phyloP scores from a whole-genome alignment of 768 basidiomycete genomes.

The Pulveroboletus sp. region DNA sequence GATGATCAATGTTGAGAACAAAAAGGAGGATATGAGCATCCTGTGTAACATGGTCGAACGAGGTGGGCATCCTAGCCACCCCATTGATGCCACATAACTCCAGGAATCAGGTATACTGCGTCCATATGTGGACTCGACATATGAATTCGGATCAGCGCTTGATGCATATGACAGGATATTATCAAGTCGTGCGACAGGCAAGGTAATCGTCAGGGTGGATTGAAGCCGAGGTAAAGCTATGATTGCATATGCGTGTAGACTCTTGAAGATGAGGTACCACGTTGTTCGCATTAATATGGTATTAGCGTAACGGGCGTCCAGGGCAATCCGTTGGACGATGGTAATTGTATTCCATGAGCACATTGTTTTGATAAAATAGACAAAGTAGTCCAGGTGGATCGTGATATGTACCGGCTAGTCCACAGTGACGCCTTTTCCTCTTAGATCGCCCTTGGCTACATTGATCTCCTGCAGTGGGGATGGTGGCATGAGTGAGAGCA shows the following conservation, averaged over 20 bases:
- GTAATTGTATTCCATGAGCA: no score
- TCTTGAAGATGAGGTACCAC: no score
- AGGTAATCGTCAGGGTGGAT: conserved; percentile 58
- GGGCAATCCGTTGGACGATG: no score
- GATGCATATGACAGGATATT: conserved; percentile 63
- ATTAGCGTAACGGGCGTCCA: no score
- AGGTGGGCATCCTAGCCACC: conserved; percentile 31
- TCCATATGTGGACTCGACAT: conserved; percentile 58
- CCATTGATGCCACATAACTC: background rate
- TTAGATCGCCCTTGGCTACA: conserved; percentile 54
- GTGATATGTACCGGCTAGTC: conserved; percentile 39
- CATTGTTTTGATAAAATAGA: no score
- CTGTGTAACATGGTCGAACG: conserved; percentile 39
- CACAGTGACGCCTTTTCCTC: conserved; percentile 58
- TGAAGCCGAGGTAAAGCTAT: background rate
- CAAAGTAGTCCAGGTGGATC: no score
- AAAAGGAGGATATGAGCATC: conserved; percentile 33
- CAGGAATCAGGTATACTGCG: conserved; percentile 43
- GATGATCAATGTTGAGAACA: conserved; percentile 32
- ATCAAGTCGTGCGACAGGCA: conserved; percentile 57
- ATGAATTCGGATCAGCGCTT: conserved; percentile 51
- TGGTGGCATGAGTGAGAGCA: no score
- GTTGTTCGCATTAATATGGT: no score
- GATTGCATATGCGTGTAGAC: no score
- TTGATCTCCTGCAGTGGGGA: conserved; percentile 51